Base-by-base conservation (phyloP, 768 basidiomycete species). In the Rhodotorula toruloides region DNA sequence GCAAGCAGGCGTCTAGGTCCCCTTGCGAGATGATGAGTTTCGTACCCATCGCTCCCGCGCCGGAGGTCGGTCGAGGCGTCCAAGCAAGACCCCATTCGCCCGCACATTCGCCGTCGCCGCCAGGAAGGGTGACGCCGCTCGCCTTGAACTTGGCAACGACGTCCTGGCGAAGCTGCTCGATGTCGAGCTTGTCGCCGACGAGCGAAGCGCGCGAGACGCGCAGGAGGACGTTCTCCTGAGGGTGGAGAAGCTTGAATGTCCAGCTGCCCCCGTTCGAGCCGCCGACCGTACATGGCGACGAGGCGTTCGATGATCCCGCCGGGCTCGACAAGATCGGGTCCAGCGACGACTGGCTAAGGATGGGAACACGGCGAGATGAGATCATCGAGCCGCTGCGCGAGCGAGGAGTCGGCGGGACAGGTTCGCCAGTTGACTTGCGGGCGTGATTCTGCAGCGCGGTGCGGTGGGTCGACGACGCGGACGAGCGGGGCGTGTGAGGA, bases 171-270 rank as follows among this genome's bases (percentile, higher is more conserved):
- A 68, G 43, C 2, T 36, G 39, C 2, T 17, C 58, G 49, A 68
- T 62, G 43, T 32, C 29, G 46, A 59, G 55, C 12, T 11, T 12
- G 11, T 25, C 25, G 32, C 8, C 10, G 44, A 32, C 27, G 21
- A 32, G 32, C 19, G 56, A 22, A 22, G 39, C 29, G 2, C n/a
- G n/a, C n/a, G 61, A 31, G 29, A 68, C 44, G 40, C 67, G 58
- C 12, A 68, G 49, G 54, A 68, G 43, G 54, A 68, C 47, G 58
- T 68, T 68, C 48, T 56, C 58, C 32, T 37, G n/a, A 14, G 11
- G 1, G 31, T 68, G 62, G 1, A 68, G 54, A 37, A 68, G 31
- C 37, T 68, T 68, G 67, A 68, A 64, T 21, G 62, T 68, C 54
- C 57, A 59, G 12, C 31, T 34, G 21, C 44, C 16, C 14, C 39